phyloP scores from a whole-genome alignment of 2,329 filamentous ascomycete genomes.

The Fusarium mundagurra region DNA sequence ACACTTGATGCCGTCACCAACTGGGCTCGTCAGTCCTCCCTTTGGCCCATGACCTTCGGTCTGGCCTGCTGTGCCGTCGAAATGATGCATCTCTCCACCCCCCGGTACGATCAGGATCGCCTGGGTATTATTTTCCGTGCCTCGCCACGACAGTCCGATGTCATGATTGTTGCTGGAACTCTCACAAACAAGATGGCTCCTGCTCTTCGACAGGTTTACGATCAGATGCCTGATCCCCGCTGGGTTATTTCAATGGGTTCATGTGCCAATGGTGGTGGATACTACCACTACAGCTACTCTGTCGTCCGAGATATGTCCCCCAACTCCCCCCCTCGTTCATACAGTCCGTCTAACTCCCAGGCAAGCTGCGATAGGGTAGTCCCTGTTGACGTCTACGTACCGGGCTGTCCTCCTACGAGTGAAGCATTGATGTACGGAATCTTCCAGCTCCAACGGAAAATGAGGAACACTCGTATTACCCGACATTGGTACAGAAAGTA shows the following conservation, averaged over 20 bases:
- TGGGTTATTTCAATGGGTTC: conserved; percentile 89
- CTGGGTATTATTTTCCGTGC: conserved; percentile 91
- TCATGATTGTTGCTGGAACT: conserved; percentile 94
- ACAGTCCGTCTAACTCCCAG: not conserved
- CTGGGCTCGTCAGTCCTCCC: conserved; percentile 84
- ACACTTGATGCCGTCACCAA: conserved; percentile 82
- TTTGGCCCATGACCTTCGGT: conserved; percentile 91
- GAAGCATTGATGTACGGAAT: conserved; percentile 75
- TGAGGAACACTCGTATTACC: conserved; percentile 67
- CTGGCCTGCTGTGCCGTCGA: conserved; percentile 90
- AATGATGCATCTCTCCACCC: conserved; percentile 92
- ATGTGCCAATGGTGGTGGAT: conserved; percentile 85
- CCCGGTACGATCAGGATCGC: conserved; percentile 89
- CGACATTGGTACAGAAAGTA: conserved; percentile 69
- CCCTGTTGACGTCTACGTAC: conserved; percentile 83
- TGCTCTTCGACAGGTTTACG: conserved; percentile 88
- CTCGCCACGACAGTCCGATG: conserved; percentile 86
- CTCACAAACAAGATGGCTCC: conserved; percentile 97
- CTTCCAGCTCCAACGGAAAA: conserved; percentile 81
- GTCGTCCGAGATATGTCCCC: conserved; percentile 63
- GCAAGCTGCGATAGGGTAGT: conserved; percentile 74
- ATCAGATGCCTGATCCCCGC: conserved; percentile 92
- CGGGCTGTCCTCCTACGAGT: conserved; percentile 73
- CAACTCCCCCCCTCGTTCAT: not conserved
- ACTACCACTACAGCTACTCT: conserved; percentile 87